Evolutionary conservation across 2,329 filamentous ascomycete species (phyloP).

Genomic region (Aspergillus pseudoterreus): DNA sequence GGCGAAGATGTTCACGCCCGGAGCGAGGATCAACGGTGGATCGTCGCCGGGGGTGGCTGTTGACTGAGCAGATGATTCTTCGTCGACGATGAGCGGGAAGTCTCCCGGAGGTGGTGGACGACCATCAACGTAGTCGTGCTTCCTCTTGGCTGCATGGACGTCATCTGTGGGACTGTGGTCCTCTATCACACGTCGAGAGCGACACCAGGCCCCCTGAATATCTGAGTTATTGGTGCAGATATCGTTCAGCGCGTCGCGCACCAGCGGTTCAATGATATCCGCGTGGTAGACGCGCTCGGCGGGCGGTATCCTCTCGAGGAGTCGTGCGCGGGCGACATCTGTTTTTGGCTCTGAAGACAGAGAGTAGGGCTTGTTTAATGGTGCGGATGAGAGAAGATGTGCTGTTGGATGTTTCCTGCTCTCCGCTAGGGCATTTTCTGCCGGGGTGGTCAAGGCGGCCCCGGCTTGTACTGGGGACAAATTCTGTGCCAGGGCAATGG

Average conservation of each 20-base stretch:
- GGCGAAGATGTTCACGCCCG: constrained; percentile 29
- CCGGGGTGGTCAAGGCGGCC: not conserved
- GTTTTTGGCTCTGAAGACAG: constrained; percentile 51
- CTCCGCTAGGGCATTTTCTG: not conserved
- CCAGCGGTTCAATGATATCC: constrained; percentile 23
- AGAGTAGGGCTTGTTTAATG: constrained; percentile 46
- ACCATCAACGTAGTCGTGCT: not conserved
- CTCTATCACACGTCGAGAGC: constrained; percentile 16
- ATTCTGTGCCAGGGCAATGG: constrained; percentile 54
- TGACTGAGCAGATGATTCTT: not conserved
- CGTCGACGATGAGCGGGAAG: not conserved
- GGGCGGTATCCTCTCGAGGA: constrained; percentile 33
- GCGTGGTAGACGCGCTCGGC: constrained; percentile 30
- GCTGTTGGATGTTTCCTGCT: not conserved
- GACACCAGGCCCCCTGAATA: constrained; percentile 31
- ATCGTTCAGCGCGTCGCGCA: constrained; percentile 38
- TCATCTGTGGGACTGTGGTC: not conserved
- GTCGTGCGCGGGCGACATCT: constrained; percentile 38
- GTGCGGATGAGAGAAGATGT: constrained; percentile 43
- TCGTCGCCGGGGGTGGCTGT: not conserved
- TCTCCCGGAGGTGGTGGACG: not conserved
- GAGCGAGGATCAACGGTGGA: constrained; percentile 33
- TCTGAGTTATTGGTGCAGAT: constrained; percentile 16
- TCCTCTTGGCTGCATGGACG: not conserved
- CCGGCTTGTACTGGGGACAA: constrained; percentile 11